These are phyloP conservation scores for Xylariaceae sp. DNA, from an alignment of 2,329 filamentous ascomycete genomes.

Conservation along the genomic window DNA sequence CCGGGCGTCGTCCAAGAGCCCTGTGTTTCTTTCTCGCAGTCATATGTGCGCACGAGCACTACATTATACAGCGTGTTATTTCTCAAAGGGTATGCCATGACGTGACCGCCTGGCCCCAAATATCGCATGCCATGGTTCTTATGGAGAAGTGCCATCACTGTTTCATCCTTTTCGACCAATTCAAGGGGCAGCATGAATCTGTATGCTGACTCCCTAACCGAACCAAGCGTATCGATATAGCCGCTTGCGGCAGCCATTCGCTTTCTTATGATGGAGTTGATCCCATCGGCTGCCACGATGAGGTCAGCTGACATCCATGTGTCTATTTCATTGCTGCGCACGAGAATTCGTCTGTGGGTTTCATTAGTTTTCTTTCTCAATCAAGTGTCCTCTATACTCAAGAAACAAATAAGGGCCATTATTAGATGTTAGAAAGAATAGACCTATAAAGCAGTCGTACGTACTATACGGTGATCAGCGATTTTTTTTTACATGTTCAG, in stretches of 20 bases:
- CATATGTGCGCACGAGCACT: constrained; percentile 56
- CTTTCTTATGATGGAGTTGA: constrained; percentile 43
- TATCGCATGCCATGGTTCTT: constrained; percentile 52
- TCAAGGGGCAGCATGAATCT: constrained; percentile 47
- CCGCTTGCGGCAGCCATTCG: constrained; percentile 36
- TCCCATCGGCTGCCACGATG: constrained; percentile 48
- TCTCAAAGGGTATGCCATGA: constrained; percentile 59
- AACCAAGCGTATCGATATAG: constrained; percentile 37
- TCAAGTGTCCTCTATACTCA: not conserved
- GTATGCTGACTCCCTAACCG: constrained; percentile 50
- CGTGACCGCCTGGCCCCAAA: constrained; percentile 10
- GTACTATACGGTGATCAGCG: constrained; percentile 10
- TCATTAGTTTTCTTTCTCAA: not conserved
- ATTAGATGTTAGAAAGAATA: not conserved
- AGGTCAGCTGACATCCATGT: constrained; percentile 41
- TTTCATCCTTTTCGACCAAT: constrained; percentile 40
- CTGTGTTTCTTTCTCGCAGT: constrained; percentile 42
- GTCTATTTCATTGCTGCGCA: constrained; percentile 10
- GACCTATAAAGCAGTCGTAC: not conserved
- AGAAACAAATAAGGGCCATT: not conserved
- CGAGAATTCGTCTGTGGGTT: constrained; percentile 22
- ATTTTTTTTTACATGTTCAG: not conserved
- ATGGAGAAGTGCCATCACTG: constrained; percentile 51
- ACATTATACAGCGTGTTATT: constrained; percentile 62
- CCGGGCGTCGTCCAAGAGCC: constrained; percentile 60